Percentiles rank a stretch among this genome's conserved stretches.
Evolutionary conservation across 345 rosid species (phyloP).

Genomic region (Acer campestre): DNA sequence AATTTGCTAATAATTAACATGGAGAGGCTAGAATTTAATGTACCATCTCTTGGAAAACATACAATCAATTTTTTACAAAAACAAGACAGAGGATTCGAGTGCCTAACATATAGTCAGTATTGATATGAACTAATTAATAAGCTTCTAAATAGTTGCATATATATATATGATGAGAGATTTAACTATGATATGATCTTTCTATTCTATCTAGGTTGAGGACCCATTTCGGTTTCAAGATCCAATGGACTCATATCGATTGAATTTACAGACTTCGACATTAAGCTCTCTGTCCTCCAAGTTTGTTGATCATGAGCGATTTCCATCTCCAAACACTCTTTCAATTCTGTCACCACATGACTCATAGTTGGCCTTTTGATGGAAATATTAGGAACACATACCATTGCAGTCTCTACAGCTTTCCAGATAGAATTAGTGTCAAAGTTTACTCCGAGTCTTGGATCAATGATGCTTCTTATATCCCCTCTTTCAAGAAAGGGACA

Average conservation of each 20-base stretch:
- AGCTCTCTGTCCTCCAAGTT: background rate
- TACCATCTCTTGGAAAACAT: too few species aligned
- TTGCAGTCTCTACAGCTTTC: constrained; percentile 38
- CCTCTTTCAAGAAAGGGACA: constrained; percentile 25
- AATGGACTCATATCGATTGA: constrained; percentile 15
- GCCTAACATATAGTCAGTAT: too few species aligned
- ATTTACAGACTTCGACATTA: constrained; percentile 8
- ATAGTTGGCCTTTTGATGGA: constrained; percentile 34
- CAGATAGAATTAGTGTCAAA: constrained; percentile 33
- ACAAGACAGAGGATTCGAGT: too few species aligned
- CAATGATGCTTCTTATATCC: constrained; percentile 33
- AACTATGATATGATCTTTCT: background rate
- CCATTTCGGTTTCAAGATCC: constrained; percentile 16
- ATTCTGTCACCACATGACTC: constrained; percentile 30
- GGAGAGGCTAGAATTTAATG: too few species aligned
- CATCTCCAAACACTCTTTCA: constrained; percentile 33
- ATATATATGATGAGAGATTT: too few species aligned
- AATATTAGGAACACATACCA: constrained; percentile 31
- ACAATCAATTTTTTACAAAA: too few species aligned
- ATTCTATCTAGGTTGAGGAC: constrained; percentile 25
- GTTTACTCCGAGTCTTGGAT: constrained; percentile 30
- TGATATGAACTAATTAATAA: too few species aligned
- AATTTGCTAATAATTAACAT: too few species aligned
- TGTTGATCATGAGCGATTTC: constrained; percentile 20
- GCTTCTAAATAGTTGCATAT: too few species aligned